These are phyloP conservation scores for Cercospora sp. DNA, from an alignment of 2,329 filamentous ascomycete genomes.

Conservation along the genomic window DNA sequence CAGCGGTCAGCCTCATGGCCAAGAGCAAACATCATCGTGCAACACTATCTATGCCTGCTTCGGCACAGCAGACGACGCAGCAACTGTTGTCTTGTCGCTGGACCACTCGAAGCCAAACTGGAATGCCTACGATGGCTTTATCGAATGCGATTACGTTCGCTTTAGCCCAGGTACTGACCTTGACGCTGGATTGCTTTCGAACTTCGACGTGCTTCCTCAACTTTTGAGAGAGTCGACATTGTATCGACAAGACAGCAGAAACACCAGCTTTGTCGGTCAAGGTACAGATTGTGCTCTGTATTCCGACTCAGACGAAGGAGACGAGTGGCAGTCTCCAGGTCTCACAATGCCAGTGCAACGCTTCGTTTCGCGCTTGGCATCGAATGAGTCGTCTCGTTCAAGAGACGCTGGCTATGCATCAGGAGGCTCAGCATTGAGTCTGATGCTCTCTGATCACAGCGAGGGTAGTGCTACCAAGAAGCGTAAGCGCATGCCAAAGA, in stretches of 20 bases:
- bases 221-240: background rate
- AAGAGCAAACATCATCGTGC: background rate
- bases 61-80: conserved; percentile 16
- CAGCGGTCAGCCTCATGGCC: background rate
- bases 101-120: conserved; percentile 20
- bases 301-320: conserved; percentile 6
- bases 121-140: conserved; percentile 13
- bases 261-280: conserved; percentile 1
- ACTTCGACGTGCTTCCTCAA: conserved; percentile 19
- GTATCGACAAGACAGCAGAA: background rate
- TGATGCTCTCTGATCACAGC: conserved; percentile 15
- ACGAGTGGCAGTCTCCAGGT: background rate
- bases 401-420: conserved; percentile 18
- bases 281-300: conserved; percentile 7
- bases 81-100: conserved; percentile 14
- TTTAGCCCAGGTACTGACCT: conserved; percentile 16
- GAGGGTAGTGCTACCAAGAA: conserved; percentile 20
- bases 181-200: background rate
- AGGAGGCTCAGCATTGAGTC: conserved; percentile 15
- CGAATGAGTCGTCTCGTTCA: conserved; percentile 14
- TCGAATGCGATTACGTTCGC: conserved; percentile 22
- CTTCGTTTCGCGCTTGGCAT: background rate
- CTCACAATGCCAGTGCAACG: conserved; percentile 10
- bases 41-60: conserved; percentile 20
- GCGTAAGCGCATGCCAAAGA: conserved; percentile 21